Evolutionary conservation across 805 yeast genomes (phyloP).

Genomic region (Candida chilensis): DNA sequence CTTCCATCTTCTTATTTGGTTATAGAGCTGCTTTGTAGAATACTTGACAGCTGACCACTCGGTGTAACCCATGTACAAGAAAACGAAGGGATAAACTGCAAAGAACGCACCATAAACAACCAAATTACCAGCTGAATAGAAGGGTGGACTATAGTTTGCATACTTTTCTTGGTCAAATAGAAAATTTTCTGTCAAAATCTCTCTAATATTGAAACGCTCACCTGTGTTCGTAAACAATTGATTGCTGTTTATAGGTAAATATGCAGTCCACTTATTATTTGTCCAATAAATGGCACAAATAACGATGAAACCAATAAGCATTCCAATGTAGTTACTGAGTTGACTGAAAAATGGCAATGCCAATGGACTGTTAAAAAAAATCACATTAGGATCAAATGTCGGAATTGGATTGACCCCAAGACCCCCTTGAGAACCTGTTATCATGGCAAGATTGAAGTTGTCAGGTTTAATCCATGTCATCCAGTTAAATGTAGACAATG

Average conservation of each 20-base stretch:
- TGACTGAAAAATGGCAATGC: conserved; percentile 10
- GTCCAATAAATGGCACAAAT: conserved; percentile 11
- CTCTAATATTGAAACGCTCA: conserved; percentile 21
- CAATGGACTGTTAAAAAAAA: conserved; percentile 10
- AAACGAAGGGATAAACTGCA: conserved; percentile 15
- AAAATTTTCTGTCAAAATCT: conserved; percentile 18
- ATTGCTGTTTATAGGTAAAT: conserved; percentile 26
- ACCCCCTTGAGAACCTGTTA: conserved; percentile 17
- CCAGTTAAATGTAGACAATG: conserved; percentile 20
- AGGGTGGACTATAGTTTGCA: conserved; percentile 16
- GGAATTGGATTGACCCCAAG: conserved; percentile 22
- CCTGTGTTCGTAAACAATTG: conserved; percentile 28
- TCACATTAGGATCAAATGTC: conserved; percentile 20
- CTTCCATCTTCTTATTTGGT: conserved; percentile 9
- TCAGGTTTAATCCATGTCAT: conserved; percentile 20
- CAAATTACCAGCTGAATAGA: conserved; percentile 16
- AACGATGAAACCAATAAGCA: conserved; percentile 3
- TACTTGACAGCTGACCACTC: conserved; percentile 1
- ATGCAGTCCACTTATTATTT: conserved; percentile 14
- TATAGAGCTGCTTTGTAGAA: conserved; percentile 15
- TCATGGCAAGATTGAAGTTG: conserved; percentile 13
- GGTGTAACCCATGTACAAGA: conserved; percentile 5
- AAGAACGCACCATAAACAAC: conserved; percentile 16
- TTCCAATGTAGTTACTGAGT: background rate
- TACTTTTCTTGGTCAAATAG: conserved; percentile 12